phyloP scores from a whole-genome alignment of 768 basidiomycete genomes.

The Trametes coccinea region DNA sequence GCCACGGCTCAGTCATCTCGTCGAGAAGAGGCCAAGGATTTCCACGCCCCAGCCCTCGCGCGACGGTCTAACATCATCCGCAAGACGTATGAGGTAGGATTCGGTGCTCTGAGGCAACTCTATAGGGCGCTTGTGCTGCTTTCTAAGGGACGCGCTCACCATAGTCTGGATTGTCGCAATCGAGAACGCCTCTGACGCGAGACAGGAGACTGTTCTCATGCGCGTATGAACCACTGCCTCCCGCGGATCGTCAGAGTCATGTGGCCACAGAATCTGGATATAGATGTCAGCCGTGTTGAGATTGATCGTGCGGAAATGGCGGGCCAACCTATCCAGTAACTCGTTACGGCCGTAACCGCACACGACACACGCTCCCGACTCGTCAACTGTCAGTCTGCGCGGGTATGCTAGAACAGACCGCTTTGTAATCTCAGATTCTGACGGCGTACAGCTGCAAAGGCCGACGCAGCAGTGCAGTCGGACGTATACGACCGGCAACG shows the following conservation, averaged over 20 bases:
- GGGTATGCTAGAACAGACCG: no score
- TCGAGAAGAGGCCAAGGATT: not conserved
- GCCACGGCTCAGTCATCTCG: constrained; percentile 14
- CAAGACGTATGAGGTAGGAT: constrained; percentile 11
- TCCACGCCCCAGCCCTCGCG: not conserved
- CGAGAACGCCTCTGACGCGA: constrained; percentile 8
- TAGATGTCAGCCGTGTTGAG: no score
- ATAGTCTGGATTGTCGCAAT: constrained; percentile 8
- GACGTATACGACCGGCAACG: no score
- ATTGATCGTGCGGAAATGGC: no score
- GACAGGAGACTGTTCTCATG: not conserved
- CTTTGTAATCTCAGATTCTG: no score
- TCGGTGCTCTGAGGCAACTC: not conserved
- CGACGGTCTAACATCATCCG: constrained; percentile 5
- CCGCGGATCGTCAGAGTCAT: not conserved
- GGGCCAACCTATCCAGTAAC: no score
- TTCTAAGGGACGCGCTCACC: not conserved
- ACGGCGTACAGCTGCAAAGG: no score
- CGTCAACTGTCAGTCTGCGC: no score
- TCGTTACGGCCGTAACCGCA: no score
- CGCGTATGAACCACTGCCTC: no score
- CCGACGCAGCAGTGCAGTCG: no score
- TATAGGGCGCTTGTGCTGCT: not conserved
- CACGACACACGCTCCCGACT: no score
- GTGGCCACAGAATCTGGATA: not conserved